Conservation (phyloP, 2,329 filamentous ascomycete genomes). For the Xylaria sp. region DNA sequence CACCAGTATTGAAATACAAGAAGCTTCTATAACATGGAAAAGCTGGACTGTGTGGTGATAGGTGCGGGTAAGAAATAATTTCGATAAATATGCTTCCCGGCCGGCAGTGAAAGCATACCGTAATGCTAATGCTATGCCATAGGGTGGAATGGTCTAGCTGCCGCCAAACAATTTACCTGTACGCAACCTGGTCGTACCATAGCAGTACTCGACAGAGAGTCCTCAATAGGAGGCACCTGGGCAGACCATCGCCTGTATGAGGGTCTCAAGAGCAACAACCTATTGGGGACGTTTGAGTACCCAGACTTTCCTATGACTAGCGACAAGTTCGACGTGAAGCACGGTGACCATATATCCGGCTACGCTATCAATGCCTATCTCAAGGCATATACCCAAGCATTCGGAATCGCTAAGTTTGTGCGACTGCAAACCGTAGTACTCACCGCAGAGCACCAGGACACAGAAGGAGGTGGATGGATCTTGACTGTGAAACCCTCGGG, state of each 20-base stretch:
- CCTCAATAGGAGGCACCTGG: slow-evolving; percentile 76
- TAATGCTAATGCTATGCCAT: neutral
- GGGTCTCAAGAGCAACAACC: slow-evolving; percentile 78
- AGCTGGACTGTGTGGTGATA: no score
- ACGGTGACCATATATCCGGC: slow-evolving; percentile 69
- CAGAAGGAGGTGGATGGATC: slow-evolving; percentile 50
- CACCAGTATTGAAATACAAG: no score
- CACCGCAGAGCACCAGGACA: slow-evolving; percentile 60
- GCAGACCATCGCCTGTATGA: slow-evolving; percentile 73
- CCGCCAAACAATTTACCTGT: slow-evolving; percentile 70
- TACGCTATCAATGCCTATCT: slow-evolving; percentile 67
- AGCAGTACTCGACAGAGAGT: slow-evolving; percentile 66
- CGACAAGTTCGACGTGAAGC: slow-evolving; percentile 58
- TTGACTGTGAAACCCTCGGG: slow-evolving; percentile 35
- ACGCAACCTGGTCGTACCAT: slow-evolving; percentile 68
- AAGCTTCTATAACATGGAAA: no score
- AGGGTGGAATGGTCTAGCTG: slow-evolving; percentile 67
- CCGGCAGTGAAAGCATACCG: no score
- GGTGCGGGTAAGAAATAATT: no score
- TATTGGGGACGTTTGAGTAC: slow-evolving; percentile 78
- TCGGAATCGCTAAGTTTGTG: slow-evolving; percentile 60
- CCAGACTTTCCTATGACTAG: slow-evolving; percentile 78
- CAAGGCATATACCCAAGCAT: slow-evolving; percentile 64
- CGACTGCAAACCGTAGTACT: slow-evolving; percentile 63
- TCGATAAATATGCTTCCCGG: no score